Percentiles rank a stretch among this genome's conserved stretches.
These are phyloP conservation scores for Argentina anserina DNA, from an alignment of 306 rosid species.

Conservation along the genomic window DNA sequence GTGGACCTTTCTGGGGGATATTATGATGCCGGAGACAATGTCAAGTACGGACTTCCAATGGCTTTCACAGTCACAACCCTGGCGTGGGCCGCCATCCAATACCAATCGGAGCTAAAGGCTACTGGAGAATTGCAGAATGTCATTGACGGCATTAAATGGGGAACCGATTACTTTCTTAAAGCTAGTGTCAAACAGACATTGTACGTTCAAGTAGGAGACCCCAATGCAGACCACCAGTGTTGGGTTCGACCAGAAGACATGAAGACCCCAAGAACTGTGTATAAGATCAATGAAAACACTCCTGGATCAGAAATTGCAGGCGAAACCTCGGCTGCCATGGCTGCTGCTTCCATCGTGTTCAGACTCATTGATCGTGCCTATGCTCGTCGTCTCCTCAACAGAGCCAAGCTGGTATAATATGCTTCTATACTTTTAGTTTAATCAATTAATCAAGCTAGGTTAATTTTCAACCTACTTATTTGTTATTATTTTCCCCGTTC, in stretches of 20 bases:
- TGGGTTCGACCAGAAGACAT: slow-evolving; percentile 81
- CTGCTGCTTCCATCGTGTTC: slow-evolving; percentile 71
- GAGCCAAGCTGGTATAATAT: slow-evolving; percentile 60
- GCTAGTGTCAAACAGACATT: slow-evolving; percentile 35
- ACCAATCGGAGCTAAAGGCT: slow-evolving; percentile 45
- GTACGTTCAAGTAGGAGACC: slow-evolving; percentile 88
- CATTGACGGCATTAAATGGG: slow-evolving; percentile 69
- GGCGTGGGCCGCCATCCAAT: slow-evolving; percentile 67
- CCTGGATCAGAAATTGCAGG: slow-evolving; percentile 86
- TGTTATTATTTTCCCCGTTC: neutral
- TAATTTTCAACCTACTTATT: neutral
- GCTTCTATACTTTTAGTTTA: neutral
- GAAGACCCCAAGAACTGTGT: slow-evolving; percentile 64
- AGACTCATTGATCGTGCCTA: slow-evolving; percentile 36
- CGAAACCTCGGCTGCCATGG: slow-evolving; percentile 91
- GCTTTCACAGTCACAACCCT: slow-evolving; percentile 85
- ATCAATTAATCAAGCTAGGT: neutral
- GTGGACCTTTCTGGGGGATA: slow-evolving; percentile 86
- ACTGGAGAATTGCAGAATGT: slow-evolving; percentile 50
- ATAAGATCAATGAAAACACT: slow-evolving; percentile 37
- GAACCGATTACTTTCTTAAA: slow-evolving; percentile 81
- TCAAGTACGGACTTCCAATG: slow-evolving; percentile 89
- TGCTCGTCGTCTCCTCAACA: slow-evolving; percentile 75
- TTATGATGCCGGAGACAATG: slow-evolving; percentile 98
- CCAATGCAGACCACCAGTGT: slow-evolving; percentile 64